Evolutionary conservation across 371 early-diverging fungal species (phyloP).

Genomic region (Rhizopus delemar): DNA sequence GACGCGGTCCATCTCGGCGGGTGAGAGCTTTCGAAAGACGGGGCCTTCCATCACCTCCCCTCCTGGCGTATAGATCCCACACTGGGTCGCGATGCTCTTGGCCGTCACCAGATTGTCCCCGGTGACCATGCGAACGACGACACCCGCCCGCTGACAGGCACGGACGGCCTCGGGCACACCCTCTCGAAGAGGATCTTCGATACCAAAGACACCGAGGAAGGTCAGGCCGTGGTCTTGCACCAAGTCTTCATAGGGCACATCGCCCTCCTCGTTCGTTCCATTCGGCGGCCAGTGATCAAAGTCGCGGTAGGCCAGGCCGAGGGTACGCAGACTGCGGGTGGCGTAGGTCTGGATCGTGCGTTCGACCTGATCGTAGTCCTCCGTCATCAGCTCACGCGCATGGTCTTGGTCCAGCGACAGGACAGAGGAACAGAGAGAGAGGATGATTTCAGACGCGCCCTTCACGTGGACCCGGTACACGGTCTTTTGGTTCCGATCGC

Average conservation of each 20-base stretch:
- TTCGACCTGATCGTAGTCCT: slow-evolving; percentile 46
- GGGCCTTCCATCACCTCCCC: slow-evolving; percentile 69
- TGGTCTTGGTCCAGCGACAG: slow-evolving; percentile 35
- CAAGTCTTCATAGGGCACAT: slow-evolving; percentile 54
- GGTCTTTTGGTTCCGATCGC: slow-evolving; percentile 22
- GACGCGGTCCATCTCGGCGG: slow-evolving; percentile 54
- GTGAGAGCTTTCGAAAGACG: slow-evolving; percentile 56
- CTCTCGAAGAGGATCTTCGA: slow-evolving; percentile 73
- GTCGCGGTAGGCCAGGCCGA: slow-evolving; percentile 69
- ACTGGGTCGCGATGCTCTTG: slow-evolving; percentile 66
- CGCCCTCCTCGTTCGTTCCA: slow-evolving; percentile 31
- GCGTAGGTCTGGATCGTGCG: slow-evolving; percentile 63
- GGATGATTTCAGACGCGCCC: slow-evolving; percentile 80
- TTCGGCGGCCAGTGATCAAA: slow-evolving; percentile 57
- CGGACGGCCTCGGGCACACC: slow-evolving; percentile 67
- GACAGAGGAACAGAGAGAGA: slow-evolving; percentile 32
- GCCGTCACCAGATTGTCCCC: slow-evolving; percentile 75
- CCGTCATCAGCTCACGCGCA: slow-evolving; percentile 31
- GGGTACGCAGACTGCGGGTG: slow-evolving; percentile 60
- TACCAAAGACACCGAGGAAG: slow-evolving; percentile 61
- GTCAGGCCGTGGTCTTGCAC: slow-evolving; percentile 44
- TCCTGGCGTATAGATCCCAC: slow-evolving; percentile 62
- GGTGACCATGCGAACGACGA: slow-evolving; percentile 80
- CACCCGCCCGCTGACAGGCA: slow-evolving; percentile 69
- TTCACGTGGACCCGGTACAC: slow-evolving; percentile 70